Conservation (phyloP, 2,329 filamentous ascomycete genomes). For the Fusarium acutatum region DNA sequence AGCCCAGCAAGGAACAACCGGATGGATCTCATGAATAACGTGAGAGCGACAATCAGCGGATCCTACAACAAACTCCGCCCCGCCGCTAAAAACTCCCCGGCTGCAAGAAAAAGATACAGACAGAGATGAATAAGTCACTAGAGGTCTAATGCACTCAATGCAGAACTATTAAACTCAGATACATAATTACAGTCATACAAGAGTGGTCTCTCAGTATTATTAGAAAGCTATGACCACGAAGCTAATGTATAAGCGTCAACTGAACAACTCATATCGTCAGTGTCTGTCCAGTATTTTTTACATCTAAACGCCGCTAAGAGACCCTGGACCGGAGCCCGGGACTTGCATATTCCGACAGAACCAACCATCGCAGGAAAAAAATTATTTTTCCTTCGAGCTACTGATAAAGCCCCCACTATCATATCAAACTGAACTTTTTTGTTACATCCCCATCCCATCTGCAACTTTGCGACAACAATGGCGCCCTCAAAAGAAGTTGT, state of each 20-base stretch:
- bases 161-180: fast-evolving
- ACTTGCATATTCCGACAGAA: slow-evolving; percentile 48
- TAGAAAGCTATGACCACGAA: not conserved
- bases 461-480: slow-evolving; percentile 47
- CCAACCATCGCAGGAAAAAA: slow-evolving; percentile 44
- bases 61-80: slow-evolving; percentile 22
- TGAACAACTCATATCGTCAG: not conserved
- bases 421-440: slow-evolving; percentile 41
- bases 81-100: not conserved
- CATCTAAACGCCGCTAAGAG: not conserved
- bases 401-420: slow-evolving; percentile 44
- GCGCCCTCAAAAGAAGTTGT: slow-evolving; percentile 53
- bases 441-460: slow-evolving; percentile 28
- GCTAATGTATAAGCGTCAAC: not conserved
- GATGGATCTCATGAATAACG: not conserved
- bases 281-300: not conserved
- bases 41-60: slow-evolving; percentile 19
- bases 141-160: fast-evolving
- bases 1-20: not conserved
- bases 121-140: fast-evolving
- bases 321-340: slow-evolving; percentile 41
- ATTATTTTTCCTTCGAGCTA: slow-evolving; percentile 41
- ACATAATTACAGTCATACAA: fast-evolving
- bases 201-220: fast-evolving
- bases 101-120: not conserved